These are phyloP conservation scores for Ogataea corticis DNA, from an alignment of 805 yeast species.

Conservation along the genomic window DNA sequence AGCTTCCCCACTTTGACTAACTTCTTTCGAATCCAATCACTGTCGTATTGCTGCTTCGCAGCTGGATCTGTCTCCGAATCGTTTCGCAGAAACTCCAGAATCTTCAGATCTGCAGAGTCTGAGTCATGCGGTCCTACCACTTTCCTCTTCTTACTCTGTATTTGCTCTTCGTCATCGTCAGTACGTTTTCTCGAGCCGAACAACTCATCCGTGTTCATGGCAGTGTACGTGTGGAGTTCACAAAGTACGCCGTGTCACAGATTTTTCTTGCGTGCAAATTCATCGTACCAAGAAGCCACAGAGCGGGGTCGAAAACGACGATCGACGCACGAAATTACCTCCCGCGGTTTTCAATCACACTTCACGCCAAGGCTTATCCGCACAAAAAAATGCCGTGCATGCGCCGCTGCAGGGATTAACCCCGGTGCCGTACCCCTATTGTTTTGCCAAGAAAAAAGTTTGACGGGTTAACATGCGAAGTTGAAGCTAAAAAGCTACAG, in stretches of 20 bases:
- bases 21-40: constrained; percentile 13
- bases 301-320: no score
- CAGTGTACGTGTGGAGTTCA: neutral
- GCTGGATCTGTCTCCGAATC: constrained; percentile 2
- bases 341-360: no score
- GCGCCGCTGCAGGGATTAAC: neutral
- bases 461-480: neutral
- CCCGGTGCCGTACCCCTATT: constrained; percentile 3
- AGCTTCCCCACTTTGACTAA: constrained; percentile 11
- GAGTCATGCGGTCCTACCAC: neutral
- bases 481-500: no score
- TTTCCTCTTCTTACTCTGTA: neutral
- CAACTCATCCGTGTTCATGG: constrained; percentile 9
- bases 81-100: constrained; percentile 12
- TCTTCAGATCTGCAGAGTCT: neutral
- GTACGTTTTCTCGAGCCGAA: constrained; percentile 3
- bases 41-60: constrained; percentile 8
- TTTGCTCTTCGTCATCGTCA: neutral
- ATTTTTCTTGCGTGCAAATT: no score
- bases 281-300: no score
- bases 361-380: neutral
- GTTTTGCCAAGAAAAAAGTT: neutral
- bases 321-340: no score
- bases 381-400: constrained; percentile 7
- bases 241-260: no score